These are phyloP conservation scores for Hypoxylon trugodes DNA, from an alignment of 495 filamentous ascomycete species.

Conservation along the genomic window DNA sequence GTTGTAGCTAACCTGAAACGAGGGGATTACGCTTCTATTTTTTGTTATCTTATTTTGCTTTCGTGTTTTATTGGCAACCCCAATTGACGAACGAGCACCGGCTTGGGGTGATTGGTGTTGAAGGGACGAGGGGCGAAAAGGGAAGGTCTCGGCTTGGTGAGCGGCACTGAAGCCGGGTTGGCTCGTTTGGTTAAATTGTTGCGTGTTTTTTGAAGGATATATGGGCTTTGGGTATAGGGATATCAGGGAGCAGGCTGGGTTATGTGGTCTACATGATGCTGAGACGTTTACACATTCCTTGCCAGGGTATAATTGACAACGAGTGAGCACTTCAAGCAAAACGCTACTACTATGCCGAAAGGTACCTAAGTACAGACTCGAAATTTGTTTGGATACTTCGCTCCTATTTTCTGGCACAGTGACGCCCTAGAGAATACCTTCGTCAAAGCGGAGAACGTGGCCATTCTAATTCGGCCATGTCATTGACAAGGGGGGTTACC, in stretches of 20 bases:
- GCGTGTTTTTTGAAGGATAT: slow-evolving; percentile 14
- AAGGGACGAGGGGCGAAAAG: slow-evolving; percentile 5
- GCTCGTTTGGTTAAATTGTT: slow-evolving; percentile 34
- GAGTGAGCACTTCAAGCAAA: slow-evolving; percentile 28
- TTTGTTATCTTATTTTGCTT: not conserved
- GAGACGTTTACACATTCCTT: slow-evolving; percentile 18
- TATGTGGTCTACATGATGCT: slow-evolving; percentile 26
- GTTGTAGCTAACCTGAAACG: slow-evolving; percentile 18
- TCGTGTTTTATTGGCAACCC: slow-evolving; percentile 7
- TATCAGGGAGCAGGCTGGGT: slow-evolving; percentile 10
- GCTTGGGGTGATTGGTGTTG: no score
- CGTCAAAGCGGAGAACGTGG: not conserved
- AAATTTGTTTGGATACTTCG: not conserved
- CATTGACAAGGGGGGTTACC: no score
- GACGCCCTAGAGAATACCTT: not conserved
- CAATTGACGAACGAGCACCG: slow-evolving; percentile 5
- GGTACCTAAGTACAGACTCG: not conserved
- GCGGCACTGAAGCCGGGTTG: slow-evolving; percentile 16
- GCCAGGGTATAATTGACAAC: slow-evolving; percentile 33
- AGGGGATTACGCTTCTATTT: slow-evolving; percentile 3
- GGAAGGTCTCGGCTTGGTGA: slow-evolving; percentile 9
- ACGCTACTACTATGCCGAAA: slow-evolving; percentile 6
- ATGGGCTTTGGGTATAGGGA: slow-evolving; percentile 4
- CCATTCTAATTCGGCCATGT: no score
- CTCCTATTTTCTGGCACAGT: not conserved